Conservation (phyloP, 495 filamentous ascomycete genomes). For the Hapsidospora chrysogenum region DNA sequence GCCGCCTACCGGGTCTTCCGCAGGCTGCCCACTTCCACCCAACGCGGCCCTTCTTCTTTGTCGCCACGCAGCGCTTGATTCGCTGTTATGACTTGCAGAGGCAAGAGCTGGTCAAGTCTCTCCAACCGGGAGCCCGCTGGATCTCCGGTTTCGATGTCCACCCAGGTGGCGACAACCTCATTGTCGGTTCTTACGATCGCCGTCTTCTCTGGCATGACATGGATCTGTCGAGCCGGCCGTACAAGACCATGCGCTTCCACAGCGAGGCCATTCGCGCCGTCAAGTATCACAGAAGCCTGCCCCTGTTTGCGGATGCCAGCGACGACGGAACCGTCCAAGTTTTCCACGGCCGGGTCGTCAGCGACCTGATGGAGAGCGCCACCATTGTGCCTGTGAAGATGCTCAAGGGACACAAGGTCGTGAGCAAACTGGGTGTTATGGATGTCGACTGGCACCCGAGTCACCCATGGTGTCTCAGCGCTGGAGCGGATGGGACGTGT, state of each 20-base stretch:
- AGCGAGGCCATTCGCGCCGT: conserved; percentile 77
- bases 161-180: conserved; percentile 80
- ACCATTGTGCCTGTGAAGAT: conserved; percentile 93
- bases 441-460: conserved; percentile 81
- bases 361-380: conserved; percentile 87
- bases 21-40: conserved; percentile 93
- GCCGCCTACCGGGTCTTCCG: conserved; percentile 64
- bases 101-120: conserved; percentile 75
- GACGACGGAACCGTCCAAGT: conserved; percentile 91
- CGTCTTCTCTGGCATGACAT: conserved; percentile 94
- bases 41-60: conserved; percentile 79
- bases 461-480: conserved; percentile 78
- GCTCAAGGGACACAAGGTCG: conserved; percentile 73
- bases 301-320: conserved; percentile 81
- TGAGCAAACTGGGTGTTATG: conserved; percentile 68
- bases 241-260: conserved; percentile 93
- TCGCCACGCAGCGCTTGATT: conserved; percentile 83
- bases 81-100: conserved; percentile 82
- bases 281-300: conserved; percentile 68
- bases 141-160: conserved; percentile 89
- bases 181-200: conserved; percentile 86
- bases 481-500: conserved; percentile 68
- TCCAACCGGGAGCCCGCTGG: conserved; percentile 88
- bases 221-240: conserved; percentile 74
- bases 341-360: conserved; percentile 90